Conservation (phyloP, 1,284 basidiomycete genomes). For the Boletus sp. region DNA sequence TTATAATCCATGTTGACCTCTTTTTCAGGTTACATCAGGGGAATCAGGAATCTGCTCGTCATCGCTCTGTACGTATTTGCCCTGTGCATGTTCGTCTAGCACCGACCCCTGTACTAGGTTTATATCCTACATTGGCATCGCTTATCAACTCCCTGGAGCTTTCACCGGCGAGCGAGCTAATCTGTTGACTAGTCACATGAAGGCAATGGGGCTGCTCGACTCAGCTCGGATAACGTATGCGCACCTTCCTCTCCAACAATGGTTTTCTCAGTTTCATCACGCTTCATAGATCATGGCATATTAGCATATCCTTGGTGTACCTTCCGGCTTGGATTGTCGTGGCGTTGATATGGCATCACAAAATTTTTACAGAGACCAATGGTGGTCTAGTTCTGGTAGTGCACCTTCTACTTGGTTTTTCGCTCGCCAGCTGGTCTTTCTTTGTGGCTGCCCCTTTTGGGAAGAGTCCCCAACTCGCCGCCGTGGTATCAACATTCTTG, state of each 20-base stretch:
- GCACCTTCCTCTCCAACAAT: background rate
- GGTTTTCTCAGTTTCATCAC: background rate
- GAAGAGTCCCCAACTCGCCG: conserved; percentile 70
- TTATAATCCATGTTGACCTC: conserved; percentile 6
- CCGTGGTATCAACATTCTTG: conserved; percentile 62
- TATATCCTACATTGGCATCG: conserved; percentile 62
- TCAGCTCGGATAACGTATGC: conserved; percentile 59
- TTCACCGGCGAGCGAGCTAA: conserved; percentile 60
- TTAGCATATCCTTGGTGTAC: conserved; percentile 52
- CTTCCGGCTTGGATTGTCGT: conserved; percentile 66
- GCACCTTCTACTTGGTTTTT: conserved; percentile 64
- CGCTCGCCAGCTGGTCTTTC: conserved; percentile 67
- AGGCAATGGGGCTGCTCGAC: conserved; percentile 69
- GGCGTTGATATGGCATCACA: conserved; percentile 57
- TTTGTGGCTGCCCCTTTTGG: conserved; percentile 66
- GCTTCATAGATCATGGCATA: conserved; percentile 58
- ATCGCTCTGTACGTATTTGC: conserved; percentile 48
- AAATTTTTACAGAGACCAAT: conserved; percentile 62
- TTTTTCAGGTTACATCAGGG: conserved; percentile 54
- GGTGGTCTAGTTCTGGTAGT: conserved; percentile 58
- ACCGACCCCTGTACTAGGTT: conserved; percentile 40
- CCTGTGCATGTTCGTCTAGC: background rate
- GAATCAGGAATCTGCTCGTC: conserved; percentile 57
- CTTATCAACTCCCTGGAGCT: conserved; percentile 69
- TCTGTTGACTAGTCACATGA: conserved; percentile 61